These are phyloP conservation scores for Malus hybrid DNA, from an alignment of 331 rosid genomes.

Conservation along the genomic window DNA sequence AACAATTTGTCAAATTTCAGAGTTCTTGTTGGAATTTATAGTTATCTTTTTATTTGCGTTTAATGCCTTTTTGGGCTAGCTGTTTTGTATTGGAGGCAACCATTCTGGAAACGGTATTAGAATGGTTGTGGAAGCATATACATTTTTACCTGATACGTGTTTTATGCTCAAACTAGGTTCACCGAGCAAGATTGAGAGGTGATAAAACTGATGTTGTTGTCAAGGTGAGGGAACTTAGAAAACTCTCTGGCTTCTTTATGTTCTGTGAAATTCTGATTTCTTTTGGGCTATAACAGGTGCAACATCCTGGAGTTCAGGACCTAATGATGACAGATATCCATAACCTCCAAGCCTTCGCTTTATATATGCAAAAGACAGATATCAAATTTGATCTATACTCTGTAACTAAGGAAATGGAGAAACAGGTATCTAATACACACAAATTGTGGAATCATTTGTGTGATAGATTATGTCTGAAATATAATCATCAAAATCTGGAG, in stretches of 20 bases:
- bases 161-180: constrained; percentile 55
- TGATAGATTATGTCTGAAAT: background rate
- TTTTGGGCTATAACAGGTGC: constrained; percentile 53
- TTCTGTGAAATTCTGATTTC: constrained; percentile 23
- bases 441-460: background rate
- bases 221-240: constrained; percentile 53
- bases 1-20: background rate
- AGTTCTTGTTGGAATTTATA: constrained; percentile 12
- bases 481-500: constrained; percentile 21
- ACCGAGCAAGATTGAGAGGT: constrained; percentile 75
- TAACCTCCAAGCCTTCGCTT: constrained; percentile 87
- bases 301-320: constrained; percentile 96
- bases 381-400: constrained; percentile 88
- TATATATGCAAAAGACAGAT: constrained; percentile 88
- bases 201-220: constrained; percentile 72
- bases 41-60: constrained; percentile 5
- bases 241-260: constrained; percentile 7
- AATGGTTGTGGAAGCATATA: constrained; percentile 11
- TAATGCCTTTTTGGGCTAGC: constrained; percentile 9
- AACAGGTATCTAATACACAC: constrained; percentile 48
- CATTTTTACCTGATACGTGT: constrained; percentile 20
- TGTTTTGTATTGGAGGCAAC: constrained; percentile 6
- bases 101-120: background rate
- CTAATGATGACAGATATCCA: constrained; percentile 97
- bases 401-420: constrained; percentile 92